These are phyloP conservation scores for Blastomyces silverae DNA, from an alignment of 2,329 filamentous ascomycete genomes.

Conservation along the genomic window DNA sequence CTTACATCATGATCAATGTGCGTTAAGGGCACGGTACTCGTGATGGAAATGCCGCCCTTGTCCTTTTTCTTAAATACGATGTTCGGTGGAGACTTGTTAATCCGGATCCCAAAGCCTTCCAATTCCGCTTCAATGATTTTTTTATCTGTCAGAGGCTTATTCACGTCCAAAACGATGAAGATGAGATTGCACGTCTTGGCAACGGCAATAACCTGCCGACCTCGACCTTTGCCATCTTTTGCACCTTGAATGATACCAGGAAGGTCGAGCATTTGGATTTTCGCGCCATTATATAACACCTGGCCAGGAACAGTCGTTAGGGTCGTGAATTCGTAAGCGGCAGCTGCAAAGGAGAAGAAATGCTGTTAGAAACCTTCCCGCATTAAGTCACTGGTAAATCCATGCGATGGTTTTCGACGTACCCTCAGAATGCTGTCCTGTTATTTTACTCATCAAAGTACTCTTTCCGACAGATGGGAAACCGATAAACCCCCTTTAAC, in stretches of 20 bases:
- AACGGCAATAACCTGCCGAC: conserved; percentile 96
- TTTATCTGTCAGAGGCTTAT: conserved; percentile 97
- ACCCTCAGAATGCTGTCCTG: conserved; percentile 89
- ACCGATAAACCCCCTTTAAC: conserved; percentile 71
- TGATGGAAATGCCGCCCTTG: conserved; percentile 93
- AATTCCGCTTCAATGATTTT: conserved; percentile 88
- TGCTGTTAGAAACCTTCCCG: conserved; percentile 14
- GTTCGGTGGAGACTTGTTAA: conserved; percentile 95
- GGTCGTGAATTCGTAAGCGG: conserved; percentile 97
- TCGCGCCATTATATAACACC: conserved; percentile 92
- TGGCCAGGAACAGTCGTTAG: conserved; percentile 95
- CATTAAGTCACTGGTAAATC: background rate
- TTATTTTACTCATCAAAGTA: conserved; percentile 90
- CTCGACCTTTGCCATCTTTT: conserved; percentile 95
- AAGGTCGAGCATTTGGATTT: conserved; percentile 96
- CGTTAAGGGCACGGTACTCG: conserved; percentile 82
- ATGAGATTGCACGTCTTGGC: conserved; percentile 98
- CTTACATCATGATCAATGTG: conserved; percentile 78
- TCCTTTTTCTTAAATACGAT: conserved; percentile 99
- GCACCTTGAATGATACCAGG: conserved; percentile 98
- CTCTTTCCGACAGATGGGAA: conserved; percentile 98
- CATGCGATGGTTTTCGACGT: conserved; percentile 17
- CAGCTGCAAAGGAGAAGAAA: conserved; percentile 46
- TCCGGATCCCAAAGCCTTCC: conserved; percentile 93
- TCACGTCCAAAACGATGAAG: conserved; percentile 97